phyloP scores from a whole-genome alignment of 176 grass and related monocot genomes.

The Triticum timopheevii region DNA sequence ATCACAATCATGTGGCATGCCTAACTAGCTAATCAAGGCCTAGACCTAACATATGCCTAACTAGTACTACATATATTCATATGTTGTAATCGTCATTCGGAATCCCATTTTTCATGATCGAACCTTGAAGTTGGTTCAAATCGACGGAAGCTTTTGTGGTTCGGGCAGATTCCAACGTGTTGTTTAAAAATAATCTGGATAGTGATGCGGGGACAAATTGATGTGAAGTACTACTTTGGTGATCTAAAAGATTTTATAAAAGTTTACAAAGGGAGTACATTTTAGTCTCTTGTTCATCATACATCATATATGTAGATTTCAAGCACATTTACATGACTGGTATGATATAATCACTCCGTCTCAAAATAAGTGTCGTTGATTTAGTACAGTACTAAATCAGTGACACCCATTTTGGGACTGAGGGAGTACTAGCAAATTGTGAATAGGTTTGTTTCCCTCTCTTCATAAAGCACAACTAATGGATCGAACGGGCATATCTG shows the following conservation, averaged over 20 bases:
- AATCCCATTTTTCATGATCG: neutral
- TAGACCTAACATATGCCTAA: conserved; percentile 10
- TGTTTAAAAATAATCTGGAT: neutral
- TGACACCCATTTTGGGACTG: too few relatives aligned
- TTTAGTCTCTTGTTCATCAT: neutral
- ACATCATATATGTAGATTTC: neutral
- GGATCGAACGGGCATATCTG: too few relatives aligned
- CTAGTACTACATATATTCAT: neutral
- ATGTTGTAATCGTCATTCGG: neutral
- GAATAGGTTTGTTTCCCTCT: neutral
- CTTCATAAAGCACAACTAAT: neutral
- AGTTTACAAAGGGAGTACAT: neutral
- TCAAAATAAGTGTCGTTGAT: too few relatives aligned
- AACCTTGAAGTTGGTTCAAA: neutral
- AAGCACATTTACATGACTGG: neutral
- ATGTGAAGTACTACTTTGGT: neutral
- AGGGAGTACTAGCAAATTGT: too few relatives aligned
- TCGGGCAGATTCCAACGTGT: neutral
- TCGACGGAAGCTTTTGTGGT: neutral
- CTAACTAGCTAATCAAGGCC: conserved; percentile 7
- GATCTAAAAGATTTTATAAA: too few relatives aligned
- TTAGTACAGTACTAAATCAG: too few relatives aligned
- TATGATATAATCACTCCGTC: too few relatives aligned
- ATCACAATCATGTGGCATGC: neutral
- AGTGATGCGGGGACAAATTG: neutral